These are phyloP conservation scores for Mycena filopes DNA, from an alignment of 768 basidiomycete genomes.

Conservation along the genomic window DNA sequence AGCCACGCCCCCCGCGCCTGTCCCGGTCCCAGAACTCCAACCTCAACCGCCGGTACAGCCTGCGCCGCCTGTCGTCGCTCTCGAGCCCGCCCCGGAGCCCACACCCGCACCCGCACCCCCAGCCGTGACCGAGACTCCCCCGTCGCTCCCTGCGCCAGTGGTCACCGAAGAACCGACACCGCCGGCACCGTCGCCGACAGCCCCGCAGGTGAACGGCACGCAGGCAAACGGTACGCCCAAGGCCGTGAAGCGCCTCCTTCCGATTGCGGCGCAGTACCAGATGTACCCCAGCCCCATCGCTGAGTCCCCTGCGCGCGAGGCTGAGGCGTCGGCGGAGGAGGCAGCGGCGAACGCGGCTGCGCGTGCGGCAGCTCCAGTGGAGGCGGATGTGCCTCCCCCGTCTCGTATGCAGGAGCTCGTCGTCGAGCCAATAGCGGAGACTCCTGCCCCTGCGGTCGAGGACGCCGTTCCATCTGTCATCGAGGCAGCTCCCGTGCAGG, in stretches of 20 bases:
- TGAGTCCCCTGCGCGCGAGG: slow-evolving; percentile 74
- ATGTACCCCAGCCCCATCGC: slow-evolving; percentile 70
- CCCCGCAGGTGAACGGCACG: slow-evolving; percentile 41
- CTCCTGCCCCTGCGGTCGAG: neutral
- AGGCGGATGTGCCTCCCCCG: slow-evolving; percentile 34
- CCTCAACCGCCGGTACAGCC: neutral
- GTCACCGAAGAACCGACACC: neutral
- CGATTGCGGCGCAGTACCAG: slow-evolving; percentile 35
- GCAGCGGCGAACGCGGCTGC: slow-evolving; percentile 39
- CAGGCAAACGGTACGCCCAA: slow-evolving; percentile 32
- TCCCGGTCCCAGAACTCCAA: neutral
- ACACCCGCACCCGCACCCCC: slow-evolving; percentile 11
- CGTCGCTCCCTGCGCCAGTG: neutral
- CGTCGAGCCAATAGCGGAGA: neutral
- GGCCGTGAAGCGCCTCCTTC: slow-evolving; percentile 34
- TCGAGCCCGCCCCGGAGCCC: slow-evolving; percentile 12
- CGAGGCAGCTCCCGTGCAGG: neutral
- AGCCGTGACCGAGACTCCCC: neutral
- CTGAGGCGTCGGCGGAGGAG: slow-evolving; percentile 49
- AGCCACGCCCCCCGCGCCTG: slow-evolving; percentile 1
- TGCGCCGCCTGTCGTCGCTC: neutral
- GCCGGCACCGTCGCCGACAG: neutral
- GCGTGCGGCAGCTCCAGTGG: slow-evolving; percentile 57
- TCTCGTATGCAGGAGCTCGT: slow-evolving; percentile 20
- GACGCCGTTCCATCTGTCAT: neutral